Evolutionary conservation across 2,329 filamentous ascomycete species (phyloP).

Genomic region (Ustulina deusta): DNA sequence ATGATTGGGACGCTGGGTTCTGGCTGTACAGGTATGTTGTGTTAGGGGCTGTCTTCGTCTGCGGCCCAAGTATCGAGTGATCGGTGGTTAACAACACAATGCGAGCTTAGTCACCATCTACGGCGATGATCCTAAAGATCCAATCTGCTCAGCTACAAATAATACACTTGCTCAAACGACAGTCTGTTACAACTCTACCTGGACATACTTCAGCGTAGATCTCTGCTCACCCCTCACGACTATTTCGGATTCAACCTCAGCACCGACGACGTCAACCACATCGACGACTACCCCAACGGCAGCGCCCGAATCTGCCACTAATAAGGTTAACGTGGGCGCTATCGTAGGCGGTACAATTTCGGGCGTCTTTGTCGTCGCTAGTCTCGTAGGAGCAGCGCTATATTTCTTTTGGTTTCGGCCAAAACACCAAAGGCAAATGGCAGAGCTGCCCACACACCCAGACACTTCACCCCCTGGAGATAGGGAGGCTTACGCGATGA

Average conservation of each 20-base stretch:
- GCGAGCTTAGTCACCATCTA: constrained; percentile 35
- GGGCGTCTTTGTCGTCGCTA: constrained; percentile 25
- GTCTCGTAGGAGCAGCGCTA: constrained; percentile 14
- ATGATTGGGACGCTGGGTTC: constrained; percentile 30
- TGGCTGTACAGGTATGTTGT: constrained; percentile 32
- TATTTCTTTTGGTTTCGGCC: constrained; percentile 37
- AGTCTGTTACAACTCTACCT: constrained; percentile 32
- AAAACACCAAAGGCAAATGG: constrained; percentile 28
- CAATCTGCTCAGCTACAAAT: constrained; percentile 30
- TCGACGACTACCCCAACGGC: constrained; percentile 11
- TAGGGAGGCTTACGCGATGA: constrained; percentile 21
- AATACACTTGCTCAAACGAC: constrained; percentile 13
- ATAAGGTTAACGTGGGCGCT: constrained; percentile 26
- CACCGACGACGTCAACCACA: constrained; percentile 13
- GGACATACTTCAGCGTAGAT: constrained; percentile 35
- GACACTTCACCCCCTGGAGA: neutral
- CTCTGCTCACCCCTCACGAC: constrained; percentile 12
- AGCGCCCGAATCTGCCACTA: neutral
- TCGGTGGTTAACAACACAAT: constrained; percentile 20
- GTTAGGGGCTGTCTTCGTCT: neutral
- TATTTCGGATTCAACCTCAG: neutral
- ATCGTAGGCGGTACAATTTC: constrained; percentile 32
- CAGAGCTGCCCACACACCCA: constrained; percentile 2
- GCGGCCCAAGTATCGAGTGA: neutral
- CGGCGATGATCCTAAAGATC: constrained; percentile 24